Evolutionary conservation across 2,329 filamentous ascomycete species (phyloP).

Genomic region (Didymella pomorum): DNA sequence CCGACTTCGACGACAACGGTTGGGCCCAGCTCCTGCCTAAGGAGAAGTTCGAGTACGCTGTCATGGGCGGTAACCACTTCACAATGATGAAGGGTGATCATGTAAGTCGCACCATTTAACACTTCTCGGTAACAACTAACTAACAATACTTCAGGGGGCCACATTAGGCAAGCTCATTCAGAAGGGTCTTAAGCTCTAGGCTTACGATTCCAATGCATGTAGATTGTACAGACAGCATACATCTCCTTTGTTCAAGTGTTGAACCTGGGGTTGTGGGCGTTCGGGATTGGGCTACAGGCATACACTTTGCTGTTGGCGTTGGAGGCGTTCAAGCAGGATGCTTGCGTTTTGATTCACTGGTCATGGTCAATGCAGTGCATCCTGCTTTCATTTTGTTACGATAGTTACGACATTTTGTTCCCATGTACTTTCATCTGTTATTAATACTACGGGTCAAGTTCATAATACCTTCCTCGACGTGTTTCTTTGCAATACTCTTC

Average conservation of each 20-base stretch:
- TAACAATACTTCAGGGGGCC: conserved; percentile 46
- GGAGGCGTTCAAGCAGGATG: conserved; percentile 4
- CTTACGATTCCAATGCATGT: background rate
- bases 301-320: conserved; percentile 22
- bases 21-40: conserved; percentile 72
- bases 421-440: conserved; percentile 8
- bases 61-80: conserved; percentile 78
- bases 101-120: conserved; percentile 46
- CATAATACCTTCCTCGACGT: background rate
- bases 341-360: conserved; percentile 15
- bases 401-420: conserved; percentile 13
- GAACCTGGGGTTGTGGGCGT: conserved; percentile 44
- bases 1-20: conserved; percentile 73
- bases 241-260: conserved; percentile 48
- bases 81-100: conserved; percentile 74
- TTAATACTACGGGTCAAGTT: conserved; percentile 30
- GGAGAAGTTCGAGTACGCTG: conserved; percentile 68
- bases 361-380: conserved; percentile 6
- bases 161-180: conserved; percentile 55
- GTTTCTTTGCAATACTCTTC: background rate
- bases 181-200: conserved; percentile 51
- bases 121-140: conserved; percentile 14
- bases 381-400: conserved; percentile 12
- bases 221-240: conserved; percentile 38
- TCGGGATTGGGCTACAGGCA: conserved; percentile 20